Base-by-base conservation (phyloP, 1,139 yeast species). In the Scheffersomyces titani region DNA sequence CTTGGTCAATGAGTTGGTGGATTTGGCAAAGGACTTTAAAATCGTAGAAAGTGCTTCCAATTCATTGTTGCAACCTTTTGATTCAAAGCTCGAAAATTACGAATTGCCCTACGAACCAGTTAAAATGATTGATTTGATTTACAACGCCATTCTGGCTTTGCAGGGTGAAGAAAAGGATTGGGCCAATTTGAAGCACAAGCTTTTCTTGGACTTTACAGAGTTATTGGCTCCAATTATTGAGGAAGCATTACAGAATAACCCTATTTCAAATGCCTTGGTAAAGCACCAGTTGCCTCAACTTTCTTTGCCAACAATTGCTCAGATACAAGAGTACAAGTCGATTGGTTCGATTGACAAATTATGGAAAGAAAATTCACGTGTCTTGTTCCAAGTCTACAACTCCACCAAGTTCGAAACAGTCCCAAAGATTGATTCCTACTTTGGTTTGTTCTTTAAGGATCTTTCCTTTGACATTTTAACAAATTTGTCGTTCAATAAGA, bases 401-500 rank as follows among this genome's bases (percentile, higher is more conserved):
- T 68, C 77, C 11, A 73, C 78, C 3, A 75, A 75, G 16, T 83
- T 89, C 57, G 88, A 86, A 58, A 90, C 98, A 0, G 91, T 90
- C 3, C 97, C 98, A 0, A 75, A 84, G 2, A 79, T 84, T 21
- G 81, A 80, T 5, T 75, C 89, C 0, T 88, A 87, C 65, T 63
- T 68, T 49, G 83, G 83, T 1, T 66, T 91, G 54, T 71, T 94
- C 50, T 80, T 92, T 64, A 84, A 91, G 61, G 99, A 96, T 68
- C 75, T 91, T 30, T 80, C 89, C 36, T 82, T 83, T 54, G 98
- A 93, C 70, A 76, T 90, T 49, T 83, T 93, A 59, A 86, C 89
- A 57, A 86, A 89, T 63, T 77, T 94, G 75, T 97, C 94, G 59
- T 94, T 91, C 75, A 94, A 94, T 73, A 87, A 97, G 67, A 87